These are phyloP conservation scores for Naegleria gruberi DNA, from an alignment of 208 protist genomes.

Conservation along the genomic window DNA sequence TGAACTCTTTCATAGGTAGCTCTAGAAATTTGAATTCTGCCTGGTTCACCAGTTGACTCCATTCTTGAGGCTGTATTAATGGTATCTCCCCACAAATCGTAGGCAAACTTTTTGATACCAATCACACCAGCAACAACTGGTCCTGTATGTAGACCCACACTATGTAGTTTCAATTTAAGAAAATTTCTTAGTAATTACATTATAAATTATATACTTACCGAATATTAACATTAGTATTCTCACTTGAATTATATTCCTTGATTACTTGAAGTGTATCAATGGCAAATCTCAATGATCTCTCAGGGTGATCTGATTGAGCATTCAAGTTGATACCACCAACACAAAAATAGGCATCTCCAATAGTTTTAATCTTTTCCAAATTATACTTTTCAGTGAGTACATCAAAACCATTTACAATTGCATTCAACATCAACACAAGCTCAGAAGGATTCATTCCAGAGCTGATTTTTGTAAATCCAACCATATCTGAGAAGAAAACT, in stretches of 20 bases:
- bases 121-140: not conserved
- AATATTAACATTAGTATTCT: not conserved
- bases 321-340: not conserved
- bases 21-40: constrained; percentile 25
- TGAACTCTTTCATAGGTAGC: not conserved
- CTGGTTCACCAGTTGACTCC: constrained; percentile 35
- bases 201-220: no score
- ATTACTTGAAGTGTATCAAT: not conserved
- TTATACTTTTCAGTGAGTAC: not conserved
- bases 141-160: not conserved
- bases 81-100: not conserved
- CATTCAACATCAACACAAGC: not conserved
- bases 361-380: constrained; percentile 31
- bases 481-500: constrained; percentile 22
- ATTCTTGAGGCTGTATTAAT: constrained; percentile 16
- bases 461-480: constrained; percentile 26
- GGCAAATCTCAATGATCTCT: not conserved
- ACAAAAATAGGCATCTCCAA: constrained; percentile 1
- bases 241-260: not conserved
- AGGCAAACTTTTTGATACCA: not conserved
- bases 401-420: constrained; percentile 17
- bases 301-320: not conserved
- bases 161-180: no score
- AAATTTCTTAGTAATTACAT: no score
- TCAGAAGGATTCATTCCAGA: constrained; percentile 11